Evolutionary conservation across 176 grass and related monocot species (phyloP).

Genomic region (Musa troglodytarum): DNA sequence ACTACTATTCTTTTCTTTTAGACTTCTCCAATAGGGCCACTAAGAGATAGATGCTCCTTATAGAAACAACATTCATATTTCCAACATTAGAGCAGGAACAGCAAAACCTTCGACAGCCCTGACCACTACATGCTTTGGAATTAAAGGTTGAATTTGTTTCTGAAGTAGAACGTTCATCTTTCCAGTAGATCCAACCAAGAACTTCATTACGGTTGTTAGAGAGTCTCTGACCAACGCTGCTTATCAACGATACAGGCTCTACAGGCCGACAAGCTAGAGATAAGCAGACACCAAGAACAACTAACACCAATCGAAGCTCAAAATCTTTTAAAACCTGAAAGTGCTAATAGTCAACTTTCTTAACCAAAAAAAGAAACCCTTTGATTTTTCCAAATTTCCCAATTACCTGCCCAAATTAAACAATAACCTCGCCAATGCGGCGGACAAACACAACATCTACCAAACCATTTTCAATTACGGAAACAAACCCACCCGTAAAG

Average conservation of each 20-base stretch:
- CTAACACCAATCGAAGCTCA: too few relatives aligned
- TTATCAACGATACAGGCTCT: too few relatives aligned
- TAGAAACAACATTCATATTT: not conserved
- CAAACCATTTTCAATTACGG: not conserved
- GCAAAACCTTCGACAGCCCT: not conserved
- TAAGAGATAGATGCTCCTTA: not conserved
- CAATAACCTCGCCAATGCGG: not conserved
- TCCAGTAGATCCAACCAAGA: not conserved
- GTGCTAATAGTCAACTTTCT: too few relatives aligned
- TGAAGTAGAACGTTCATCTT: not conserved
- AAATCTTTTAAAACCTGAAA: too few relatives aligned
- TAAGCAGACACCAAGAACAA: too few relatives aligned
- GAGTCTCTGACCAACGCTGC: not conserved
- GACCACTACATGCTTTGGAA: not conserved
- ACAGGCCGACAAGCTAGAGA: too few relatives aligned
- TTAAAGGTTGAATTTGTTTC: not conserved
- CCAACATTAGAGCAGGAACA: not conserved
- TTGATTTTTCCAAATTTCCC: not conserved
- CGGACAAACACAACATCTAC: not conserved
- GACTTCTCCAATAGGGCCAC: not conserved
- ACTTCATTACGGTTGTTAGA: not conserved
- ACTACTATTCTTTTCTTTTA: too few relatives aligned
- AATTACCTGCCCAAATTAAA: not conserved
- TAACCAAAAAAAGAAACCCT: too few relatives aligned
- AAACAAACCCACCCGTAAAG: constrained; percentile 27